Evolutionary conservation across 1,139 yeast species (phyloP).

Genomic region (Suhomyces panamericanus): DNA sequence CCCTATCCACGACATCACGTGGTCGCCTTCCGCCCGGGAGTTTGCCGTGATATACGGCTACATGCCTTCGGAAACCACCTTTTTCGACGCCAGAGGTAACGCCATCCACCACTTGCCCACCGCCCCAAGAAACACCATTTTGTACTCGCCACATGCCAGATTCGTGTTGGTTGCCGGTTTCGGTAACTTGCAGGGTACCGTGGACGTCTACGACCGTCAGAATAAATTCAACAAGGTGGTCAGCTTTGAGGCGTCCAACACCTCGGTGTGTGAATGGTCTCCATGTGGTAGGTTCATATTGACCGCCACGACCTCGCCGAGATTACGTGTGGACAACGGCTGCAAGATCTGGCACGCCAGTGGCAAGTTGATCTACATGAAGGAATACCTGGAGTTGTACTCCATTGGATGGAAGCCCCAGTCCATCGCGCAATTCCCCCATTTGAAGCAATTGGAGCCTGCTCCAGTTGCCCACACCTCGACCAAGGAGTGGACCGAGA

Average conservation of each 20-base stretch:
- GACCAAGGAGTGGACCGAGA: slow-evolving; percentile 55
- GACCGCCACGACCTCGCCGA: slow-evolving; percentile 96
- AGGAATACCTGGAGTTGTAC: slow-evolving; percentile 79
- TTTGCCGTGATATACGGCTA: slow-evolving; percentile 96
- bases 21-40: slow-evolving; percentile 97
- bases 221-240: slow-evolving; percentile 78
- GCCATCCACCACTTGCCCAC: slow-evolving; percentile 80
- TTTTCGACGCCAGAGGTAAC: slow-evolving; percentile 93
- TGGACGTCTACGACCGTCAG: slow-evolving; percentile 92
- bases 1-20: slow-evolving; percentile 94
- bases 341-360: slow-evolving; percentile 90
- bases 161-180: slow-evolving; percentile 94
- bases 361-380: slow-evolving; percentile 76
- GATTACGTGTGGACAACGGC: slow-evolving; percentile 96
- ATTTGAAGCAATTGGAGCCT: slow-evolving; percentile 52
- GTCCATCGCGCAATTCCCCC: slow-evolving; percentile 58
- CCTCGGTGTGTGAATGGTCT: slow-evolving; percentile 95
- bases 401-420: slow-evolving; percentile 90
- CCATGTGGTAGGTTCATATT: slow-evolving; percentile 95
- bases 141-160: slow-evolving; percentile 92
- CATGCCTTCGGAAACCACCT: slow-evolving; percentile 96
- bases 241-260: slow-evolving; percentile 87
- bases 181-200: slow-evolving; percentile 96
- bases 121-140: slow-evolving; percentile 85
- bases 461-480: slow-evolving; percentile 70